phyloP scores from a whole-genome alignment of 352 stramenopile genomes.

The Thalassiosira livingstoniorum region DNA sequence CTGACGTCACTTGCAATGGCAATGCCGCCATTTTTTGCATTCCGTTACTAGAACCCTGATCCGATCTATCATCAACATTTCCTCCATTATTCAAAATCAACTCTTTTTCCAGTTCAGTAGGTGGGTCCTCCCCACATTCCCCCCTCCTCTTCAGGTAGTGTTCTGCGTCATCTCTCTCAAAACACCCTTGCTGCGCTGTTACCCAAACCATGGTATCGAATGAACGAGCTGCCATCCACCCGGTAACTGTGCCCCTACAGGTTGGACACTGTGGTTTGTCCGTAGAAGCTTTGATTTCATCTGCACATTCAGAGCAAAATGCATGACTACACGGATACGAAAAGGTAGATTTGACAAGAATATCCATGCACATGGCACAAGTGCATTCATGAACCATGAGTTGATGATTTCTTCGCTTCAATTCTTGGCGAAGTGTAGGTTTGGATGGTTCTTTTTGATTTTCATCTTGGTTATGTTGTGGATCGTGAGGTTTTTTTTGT shows the following conservation, averaged over 20 bases:
- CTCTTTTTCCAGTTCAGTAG: conserved; percentile 26
- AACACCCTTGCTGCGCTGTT: conserved; percentile 40
- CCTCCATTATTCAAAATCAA: conserved; percentile 35
- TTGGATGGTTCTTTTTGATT: neutral
- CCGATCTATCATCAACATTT: neutral
- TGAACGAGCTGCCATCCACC: conserved; percentile 38
- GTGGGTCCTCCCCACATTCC: conserved; percentile 23
- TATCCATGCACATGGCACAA: conserved; percentile 51
- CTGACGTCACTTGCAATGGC: too few relatives aligned
- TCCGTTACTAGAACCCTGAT: neutral
- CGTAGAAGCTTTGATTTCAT: neutral
- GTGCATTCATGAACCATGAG: conserved; percentile 30
- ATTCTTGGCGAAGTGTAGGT: conserved; percentile 7
- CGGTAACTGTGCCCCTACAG: conserved; percentile 29
- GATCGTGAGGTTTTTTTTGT: too few relatives aligned
- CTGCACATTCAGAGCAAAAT: conserved; percentile 41
- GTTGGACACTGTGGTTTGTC: conserved; percentile 22
- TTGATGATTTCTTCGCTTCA: conserved; percentile 15
- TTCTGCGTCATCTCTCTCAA: conserved; percentile 29
- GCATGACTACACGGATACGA: conserved; percentile 31
- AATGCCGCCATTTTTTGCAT: neutral
- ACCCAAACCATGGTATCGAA: conserved; percentile 46
- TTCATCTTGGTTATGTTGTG: neutral
- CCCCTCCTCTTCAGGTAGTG: conserved; percentile 23
- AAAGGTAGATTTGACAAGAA: conserved; percentile 39